These are phyloP conservation scores for Phytopythium delawarense DNA, from an alignment of 352 stramenopile species.

Conservation along the genomic window DNA sequence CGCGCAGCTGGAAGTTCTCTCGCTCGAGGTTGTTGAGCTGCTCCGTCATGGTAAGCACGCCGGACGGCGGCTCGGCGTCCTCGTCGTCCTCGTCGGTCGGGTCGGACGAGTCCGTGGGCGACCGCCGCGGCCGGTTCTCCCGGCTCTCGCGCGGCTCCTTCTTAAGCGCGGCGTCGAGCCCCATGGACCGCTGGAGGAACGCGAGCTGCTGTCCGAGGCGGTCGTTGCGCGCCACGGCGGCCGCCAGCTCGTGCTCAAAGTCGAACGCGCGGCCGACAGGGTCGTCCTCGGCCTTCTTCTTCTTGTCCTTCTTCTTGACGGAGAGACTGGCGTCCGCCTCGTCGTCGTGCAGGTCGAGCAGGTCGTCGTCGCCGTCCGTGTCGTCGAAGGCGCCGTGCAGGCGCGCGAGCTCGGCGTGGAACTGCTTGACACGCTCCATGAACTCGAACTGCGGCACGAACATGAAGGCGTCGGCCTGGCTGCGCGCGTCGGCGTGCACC, in stretches of 20 bases:
- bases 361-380: slow-evolving; percentile 4
- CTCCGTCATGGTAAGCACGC: slow-evolving; percentile 61
- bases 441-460: slow-evolving; percentile 67
- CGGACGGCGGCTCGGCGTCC: slow-evolving; percentile 22
- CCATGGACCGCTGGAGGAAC: slow-evolving; percentile 50
- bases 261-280: slow-evolving; percentile 26
- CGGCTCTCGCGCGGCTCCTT: not conserved
- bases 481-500: slow-evolving; percentile 22
- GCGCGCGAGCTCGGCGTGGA: slow-evolving; percentile 35
- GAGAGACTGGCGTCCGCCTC: not conserved
- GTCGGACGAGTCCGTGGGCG: slow-evolving; percentile 39
- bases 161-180: slow-evolving; percentile 30
- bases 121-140: slow-evolving; percentile 21
- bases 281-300: not conserved
- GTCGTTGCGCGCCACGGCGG: slow-evolving; percentile 59
- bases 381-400: slow-evolving; percentile 11
- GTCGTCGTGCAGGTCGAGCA: not conserved
- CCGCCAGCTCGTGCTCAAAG: slow-evolving; percentile 45
- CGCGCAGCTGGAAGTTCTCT: slow-evolving; percentile 68
- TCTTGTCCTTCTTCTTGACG: not conserved
- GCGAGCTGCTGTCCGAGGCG: slow-evolving; percentile 58
- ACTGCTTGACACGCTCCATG: slow-evolving; percentile 68
- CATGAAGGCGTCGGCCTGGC: slow-evolving; percentile 33
- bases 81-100: slow-evolving; percentile 30
- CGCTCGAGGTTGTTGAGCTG: slow-evolving; percentile 71